phyloP scores from a whole-genome alignment of 2,329 filamentous ascomycete species.

The Pezicula neosporulosa region DNA sequence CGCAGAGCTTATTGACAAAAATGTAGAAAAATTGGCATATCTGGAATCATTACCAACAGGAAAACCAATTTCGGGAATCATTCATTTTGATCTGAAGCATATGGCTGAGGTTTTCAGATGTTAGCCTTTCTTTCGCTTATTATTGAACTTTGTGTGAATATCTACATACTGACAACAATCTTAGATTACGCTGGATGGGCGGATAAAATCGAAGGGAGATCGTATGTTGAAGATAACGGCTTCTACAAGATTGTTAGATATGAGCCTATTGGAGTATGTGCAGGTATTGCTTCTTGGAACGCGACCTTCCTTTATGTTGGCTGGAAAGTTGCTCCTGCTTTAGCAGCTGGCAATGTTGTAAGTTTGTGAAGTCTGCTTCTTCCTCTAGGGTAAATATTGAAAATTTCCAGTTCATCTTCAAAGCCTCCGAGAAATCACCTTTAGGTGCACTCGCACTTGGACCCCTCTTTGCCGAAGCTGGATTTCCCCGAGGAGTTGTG shows the following conservation, averaged over 20 bases:
- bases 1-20: conserved; percentile 37
- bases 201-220: conserved; percentile 34
- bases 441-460: conserved; percentile 47
- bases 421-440: conserved; percentile 61
- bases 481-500: conserved; percentile 34
- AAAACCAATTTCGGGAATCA: conserved; percentile 38
- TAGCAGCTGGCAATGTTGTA: conserved; percentile 52
- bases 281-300: conserved; percentile 56
- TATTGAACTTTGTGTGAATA: too few species aligned
- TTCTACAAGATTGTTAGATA: conserved; percentile 35
- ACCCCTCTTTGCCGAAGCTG: conserved; percentile 10
- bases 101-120: conserved; percentile 20
- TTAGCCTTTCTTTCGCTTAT: not conserved
- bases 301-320: conserved; percentile 41
- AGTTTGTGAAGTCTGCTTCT: not conserved
- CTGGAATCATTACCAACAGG: conserved; percentile 43
- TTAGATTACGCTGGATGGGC: conserved; percentile 33
- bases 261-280: conserved; percentile 41
- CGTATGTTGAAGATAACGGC: conserved; percentile 38
- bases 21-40: conserved; percentile 31
- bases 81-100: conserved; percentile 36
- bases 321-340: conserved; percentile 55
- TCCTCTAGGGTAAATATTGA: too few species aligned
- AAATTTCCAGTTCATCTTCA: conserved; percentile 44
- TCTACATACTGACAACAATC: too few species aligned